Percentiles rank a stretch among this genome's conserved stretches.
phyloP scores from a whole-genome alignment of 805 yeast species.

The Saturnispora bothae region DNA sequence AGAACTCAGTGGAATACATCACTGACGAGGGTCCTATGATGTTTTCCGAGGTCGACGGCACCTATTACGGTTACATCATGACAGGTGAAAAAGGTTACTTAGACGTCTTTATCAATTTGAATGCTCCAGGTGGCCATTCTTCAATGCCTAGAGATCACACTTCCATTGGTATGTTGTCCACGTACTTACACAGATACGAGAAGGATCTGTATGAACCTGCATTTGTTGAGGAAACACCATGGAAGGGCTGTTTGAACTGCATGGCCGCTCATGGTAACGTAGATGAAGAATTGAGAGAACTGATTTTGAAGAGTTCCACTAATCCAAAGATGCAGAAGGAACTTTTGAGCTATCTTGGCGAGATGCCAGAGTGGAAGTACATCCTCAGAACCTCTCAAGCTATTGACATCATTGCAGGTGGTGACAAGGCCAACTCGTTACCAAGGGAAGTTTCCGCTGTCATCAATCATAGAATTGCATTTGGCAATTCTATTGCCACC shows the following conservation, averaged over 20 bases:
- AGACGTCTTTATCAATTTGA: conserved; percentile 29
- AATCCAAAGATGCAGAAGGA: conserved; percentile 27
- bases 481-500: conserved; percentile 37
- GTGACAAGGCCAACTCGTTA: conserved; percentile 65
- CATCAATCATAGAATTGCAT: conserved; percentile 48
- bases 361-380: conserved; percentile 24
- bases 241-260: conserved; percentile 47
- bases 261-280: conserved; percentile 39
- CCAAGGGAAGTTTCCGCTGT: conserved; percentile 51
- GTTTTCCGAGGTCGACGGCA: conserved; percentile 29
- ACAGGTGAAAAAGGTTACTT: conserved; percentile 39
- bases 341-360: conserved; percentile 23
- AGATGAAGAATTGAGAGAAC: conserved; percentile 3
- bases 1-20: conserved; percentile 29
- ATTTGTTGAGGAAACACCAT: conserved; percentile 31
- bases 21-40: conserved; percentile 32
- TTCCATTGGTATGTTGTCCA: conserved; percentile 39
- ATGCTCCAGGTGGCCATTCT: conserved; percentile 40
- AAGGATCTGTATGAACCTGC: conserved; percentile 38
- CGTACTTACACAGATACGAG: conserved; percentile 48
- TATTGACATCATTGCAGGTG: conserved; percentile 56
- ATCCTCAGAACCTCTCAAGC: conserved; percentile 57
- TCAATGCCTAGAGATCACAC: conserved; percentile 39
- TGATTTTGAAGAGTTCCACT: conserved; percentile 9
- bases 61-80: conserved; percentile 31